Evolutionary conservation across 2,329 filamentous ascomycete genomes (phyloP), one percentile per base, ranked within the genome.

Genomic region (Scedosporium dehoogii): DNA sequence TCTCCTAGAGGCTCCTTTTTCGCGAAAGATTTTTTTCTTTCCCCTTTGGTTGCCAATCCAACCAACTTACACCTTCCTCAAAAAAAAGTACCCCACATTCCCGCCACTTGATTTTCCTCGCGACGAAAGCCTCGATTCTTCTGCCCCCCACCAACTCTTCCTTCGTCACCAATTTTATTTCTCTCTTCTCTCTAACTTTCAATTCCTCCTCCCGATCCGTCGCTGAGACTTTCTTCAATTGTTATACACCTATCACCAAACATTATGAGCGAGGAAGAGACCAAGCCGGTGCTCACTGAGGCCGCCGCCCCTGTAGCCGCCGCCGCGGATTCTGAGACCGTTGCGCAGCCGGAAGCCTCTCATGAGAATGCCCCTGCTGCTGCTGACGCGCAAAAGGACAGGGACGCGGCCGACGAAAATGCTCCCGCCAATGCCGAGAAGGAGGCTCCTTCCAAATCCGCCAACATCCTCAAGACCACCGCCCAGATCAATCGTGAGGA

Each of bases 401-500:
- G 48, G 21, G 60, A 64, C 25, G 66, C 70, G 25, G 62, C 67
- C 48, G 67, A 69, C 41, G 63, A 65, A 48, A 64, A 65, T 27
- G 42, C 63, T 29, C 65, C 67, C 6, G 53, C 53, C n/a, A 41
- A 62, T 23, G 51, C 21, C 3, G 29, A 60, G 27, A n/a, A 29
- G 44, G 60, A 64, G 56, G 33, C 66, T 59, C 25, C 63, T 46
- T 42, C 60, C 25, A 60, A 65, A 58, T 61, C 65, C 42, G 27
- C 65, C 59, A 69, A 73, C 58, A 75, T 81, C 62, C 73, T 81
- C 63, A 79, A 77, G 76, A 81, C 73, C 62, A 78, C 73, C 41
- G 75, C 73, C 65, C 70, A 72, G 66, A 72, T 73, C 63, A 71
- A 78, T 64, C 66, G 69, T 59, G 71, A 76, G 41, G 72, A 78